Base-by-base conservation (phyloP, 73 alveolate genomes). In the Stentor coeruleus region DNA sequence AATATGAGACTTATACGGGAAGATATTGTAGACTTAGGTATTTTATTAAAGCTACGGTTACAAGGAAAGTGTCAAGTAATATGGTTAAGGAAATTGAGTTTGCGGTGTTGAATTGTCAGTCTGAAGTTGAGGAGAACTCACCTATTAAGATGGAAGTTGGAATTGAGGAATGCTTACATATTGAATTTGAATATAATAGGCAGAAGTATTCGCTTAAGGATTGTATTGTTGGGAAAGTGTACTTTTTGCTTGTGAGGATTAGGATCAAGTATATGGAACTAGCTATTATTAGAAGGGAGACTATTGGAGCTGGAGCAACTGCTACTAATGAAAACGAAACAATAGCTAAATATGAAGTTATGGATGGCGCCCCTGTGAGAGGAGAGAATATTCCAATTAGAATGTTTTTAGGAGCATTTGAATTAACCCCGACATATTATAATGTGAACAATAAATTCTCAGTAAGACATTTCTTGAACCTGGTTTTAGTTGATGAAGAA, bases 331-430 rank as follows among this genome's bases (percentile, higher is more conserved):
- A 94, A 74, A 86, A 84, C 39, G 96, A 91, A 59, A 90, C 95
- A 38, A 88, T 89, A 75, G 86, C 86, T 37, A 92, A 93, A 85
- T 93, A 86, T 89, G 99, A 96, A 86, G 91, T 94, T 59, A 97
- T 97, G 98, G 99, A 98, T 90, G 99, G 99, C 0, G 99, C 99
- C 3, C 99, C 99, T 6, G 94, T 90, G 40, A 98, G 93, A 83
- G 99, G 98, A 41, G 99, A 96, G 87, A 90, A 94, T 38, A 95
- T 98, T 57, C 99, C 99, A 2, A 91, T 98, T 38, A 90, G 99
- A 90, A 85, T 91, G 59, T 94, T 86, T 81, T 85, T 98, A 83
- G 91, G 95, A 59, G 98, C 99, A 75, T 93, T 93, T 81, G 99
- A 98, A 82, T 88, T 98, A 88, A 97, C 99, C 30, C 99, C 99